Percentiles rank a stretch among this genome's conserved stretches.
Conservation (phyloP, 106 monocot genomes). For the Phalaenopsis aphrodite region DNA sequence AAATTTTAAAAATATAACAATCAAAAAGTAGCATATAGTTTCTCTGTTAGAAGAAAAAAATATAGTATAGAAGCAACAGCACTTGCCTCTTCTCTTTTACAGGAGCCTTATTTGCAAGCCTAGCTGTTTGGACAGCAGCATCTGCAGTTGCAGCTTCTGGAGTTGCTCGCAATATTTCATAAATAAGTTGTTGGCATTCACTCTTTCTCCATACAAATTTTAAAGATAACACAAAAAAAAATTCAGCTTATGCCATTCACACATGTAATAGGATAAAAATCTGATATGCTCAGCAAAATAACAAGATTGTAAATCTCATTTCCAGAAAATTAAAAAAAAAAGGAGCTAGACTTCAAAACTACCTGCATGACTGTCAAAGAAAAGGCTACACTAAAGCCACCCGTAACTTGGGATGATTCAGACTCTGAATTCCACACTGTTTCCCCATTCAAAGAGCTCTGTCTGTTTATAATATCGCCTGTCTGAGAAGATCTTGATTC, state of each 20-base stretch:
- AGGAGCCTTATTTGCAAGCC: conserved; percentile 83
- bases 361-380: conserved; percentile 94
- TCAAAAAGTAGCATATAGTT: neutral
- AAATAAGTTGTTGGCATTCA: conserved; percentile 97
- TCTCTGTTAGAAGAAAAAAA: neutral
- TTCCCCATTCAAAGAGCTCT: conserved; percentile 50
- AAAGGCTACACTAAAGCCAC: conserved; percentile 87
- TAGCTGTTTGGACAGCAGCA: conserved; percentile 96
- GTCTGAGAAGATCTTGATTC: conserved; percentile 76
- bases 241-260: neutral
- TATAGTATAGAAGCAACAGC: neutral
- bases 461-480: conserved; percentile 53
- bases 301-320: neutral
- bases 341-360: conserved; percentile 5
- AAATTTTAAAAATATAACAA: neutral
- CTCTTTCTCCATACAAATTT: conserved; percentile 48
- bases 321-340: neutral
- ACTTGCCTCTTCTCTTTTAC: conserved; percentile 88
- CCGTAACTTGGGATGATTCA: conserved; percentile 79
- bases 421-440: conserved; percentile 67
- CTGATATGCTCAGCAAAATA: neutral
- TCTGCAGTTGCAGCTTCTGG: conserved; percentile 99
- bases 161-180: conserved; percentile 96
- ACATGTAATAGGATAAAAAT: neutral
- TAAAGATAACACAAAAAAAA: conserved; percentile 8